A percentile compares a stretch with the other conserved stretches of the same genome.
These are phyloP conservation scores for Ogataea pilisensis DNA, from an alignment of 805 yeast species.

Conservation along the genomic window DNA sequence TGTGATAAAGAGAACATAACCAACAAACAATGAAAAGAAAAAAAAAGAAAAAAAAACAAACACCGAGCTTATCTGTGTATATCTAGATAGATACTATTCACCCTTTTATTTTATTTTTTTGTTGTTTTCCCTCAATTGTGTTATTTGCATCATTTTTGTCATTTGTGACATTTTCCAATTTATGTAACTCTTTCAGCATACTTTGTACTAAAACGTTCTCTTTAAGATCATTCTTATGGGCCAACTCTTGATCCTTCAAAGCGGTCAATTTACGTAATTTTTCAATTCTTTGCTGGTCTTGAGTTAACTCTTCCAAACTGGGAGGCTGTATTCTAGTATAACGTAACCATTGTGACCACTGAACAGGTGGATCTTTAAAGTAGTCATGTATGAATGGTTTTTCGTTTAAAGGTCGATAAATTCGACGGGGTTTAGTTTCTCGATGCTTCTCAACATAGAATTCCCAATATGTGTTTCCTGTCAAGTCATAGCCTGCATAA, in stretches of 20 bases:
- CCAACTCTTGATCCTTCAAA: conserved; percentile 42
- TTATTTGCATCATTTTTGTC: background rate
- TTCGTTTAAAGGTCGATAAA: conserved; percentile 51
- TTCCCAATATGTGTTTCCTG: conserved; percentile 87
- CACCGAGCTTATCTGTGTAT: conserved; percentile 7
- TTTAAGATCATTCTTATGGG: conserved; percentile 12
- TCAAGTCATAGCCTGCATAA: conserved; percentile 62
- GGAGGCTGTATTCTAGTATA: conserved; percentile 60
- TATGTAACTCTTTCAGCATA: conserved; percentile 22
- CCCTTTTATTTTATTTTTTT: background rate
- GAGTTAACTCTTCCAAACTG: conserved; percentile 53
- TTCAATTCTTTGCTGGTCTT: conserved; percentile 54
- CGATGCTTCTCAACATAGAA: conserved; percentile 46
- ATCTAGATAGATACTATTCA: background rate
- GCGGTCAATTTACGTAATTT: conserved; percentile 47
- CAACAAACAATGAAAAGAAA: too few relatives aligned
- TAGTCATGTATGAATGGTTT: conserved; percentile 53
- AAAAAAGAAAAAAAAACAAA: too few relatives aligned
- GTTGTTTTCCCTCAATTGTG: background rate
- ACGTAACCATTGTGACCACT: conserved; percentile 81
- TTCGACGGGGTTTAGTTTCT: conserved; percentile 49
- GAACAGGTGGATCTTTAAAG: conserved; percentile 56
- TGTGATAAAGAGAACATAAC: conserved; percentile 15
- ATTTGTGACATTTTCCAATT: conserved; percentile 8
- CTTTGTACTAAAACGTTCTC: conserved; percentile 18